phyloP scores from a whole-genome alignment of 2,329 filamentous ascomycete species.

The Moelleriella libera region DNA sequence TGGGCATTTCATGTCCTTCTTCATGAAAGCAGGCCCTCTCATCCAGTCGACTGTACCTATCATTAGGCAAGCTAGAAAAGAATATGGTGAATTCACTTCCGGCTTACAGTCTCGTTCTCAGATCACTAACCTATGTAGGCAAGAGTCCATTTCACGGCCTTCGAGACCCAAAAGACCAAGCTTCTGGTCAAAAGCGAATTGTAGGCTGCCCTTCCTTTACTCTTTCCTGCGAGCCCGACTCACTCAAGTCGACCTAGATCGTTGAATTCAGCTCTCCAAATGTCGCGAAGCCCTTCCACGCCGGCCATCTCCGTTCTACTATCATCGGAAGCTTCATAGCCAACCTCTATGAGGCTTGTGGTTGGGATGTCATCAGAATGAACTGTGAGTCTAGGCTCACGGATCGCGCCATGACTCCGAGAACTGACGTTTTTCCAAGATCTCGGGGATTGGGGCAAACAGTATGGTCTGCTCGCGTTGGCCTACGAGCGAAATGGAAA shows the following conservation, averaged over 20 bases:
- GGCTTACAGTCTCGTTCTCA: neutral
- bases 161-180: conserved; percentile 45
- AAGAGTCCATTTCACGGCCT: conserved; percentile 46
- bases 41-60: conserved; percentile 52
- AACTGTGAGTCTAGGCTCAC: conserved; percentile 28
- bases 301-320: conserved; percentile 62
- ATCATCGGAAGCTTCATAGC: conserved; percentile 68
- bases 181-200: conserved; percentile 47
- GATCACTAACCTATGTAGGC: conserved; percentile 26
- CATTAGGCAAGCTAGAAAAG: conserved; percentile 45
- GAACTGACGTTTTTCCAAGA: conserved; percentile 22
- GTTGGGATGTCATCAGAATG: conserved; percentile 61
- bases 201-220: conserved; percentile 2
- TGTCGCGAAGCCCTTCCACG: conserved; percentile 75
- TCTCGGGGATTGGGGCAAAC: conserved; percentile 70
- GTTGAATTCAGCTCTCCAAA: conserved; percentile 80
- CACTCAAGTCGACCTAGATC: conserved; percentile 23
- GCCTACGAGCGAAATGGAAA: conserved; percentile 64
- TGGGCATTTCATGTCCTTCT: conserved; percentile 65
- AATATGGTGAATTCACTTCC: conserved; percentile 23
- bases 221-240: neutral
- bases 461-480: conserved; percentile 58
- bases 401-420: neutral
- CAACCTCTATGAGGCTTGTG: conserved; percentile 55
- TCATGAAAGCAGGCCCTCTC: conserved; percentile 58